Evolutionary conservation across 352 stramenopile species (phyloP).

Genomic region (Saprolegnia parasitica): DNA sequence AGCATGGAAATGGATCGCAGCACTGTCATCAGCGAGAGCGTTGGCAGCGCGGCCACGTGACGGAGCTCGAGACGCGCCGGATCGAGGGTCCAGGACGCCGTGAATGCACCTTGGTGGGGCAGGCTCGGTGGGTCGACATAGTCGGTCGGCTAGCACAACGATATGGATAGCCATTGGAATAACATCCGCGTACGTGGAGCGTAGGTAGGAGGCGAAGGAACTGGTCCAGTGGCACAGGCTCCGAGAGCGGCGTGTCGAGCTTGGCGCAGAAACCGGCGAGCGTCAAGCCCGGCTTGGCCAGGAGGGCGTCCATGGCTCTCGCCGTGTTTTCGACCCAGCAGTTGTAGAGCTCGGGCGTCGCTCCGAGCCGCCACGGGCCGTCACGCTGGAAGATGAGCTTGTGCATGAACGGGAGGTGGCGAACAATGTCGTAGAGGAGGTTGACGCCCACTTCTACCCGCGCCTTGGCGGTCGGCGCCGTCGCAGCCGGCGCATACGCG

Average conservation of each 20-base stretch:
- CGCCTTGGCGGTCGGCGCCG: neutral
- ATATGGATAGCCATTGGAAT: neutral
- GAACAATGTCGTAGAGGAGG: neutral
- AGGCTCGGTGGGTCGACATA: constrained; percentile 8
- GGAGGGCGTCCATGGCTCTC: neutral
- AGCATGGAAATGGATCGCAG: neutral
- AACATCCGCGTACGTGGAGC: neutral
- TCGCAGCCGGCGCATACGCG: neutral
- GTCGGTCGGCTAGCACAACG: neutral
- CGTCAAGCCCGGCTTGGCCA: neutral
- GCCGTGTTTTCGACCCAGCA: constrained; percentile 13
- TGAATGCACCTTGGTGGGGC: neutral
- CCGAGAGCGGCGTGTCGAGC: neutral
- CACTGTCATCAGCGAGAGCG: neutral
- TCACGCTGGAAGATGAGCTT: constrained; percentile 3
- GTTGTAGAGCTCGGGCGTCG: constrained; percentile 3
- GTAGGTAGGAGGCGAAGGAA: neutral
- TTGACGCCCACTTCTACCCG: constrained; percentile 5
- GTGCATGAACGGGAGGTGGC: constrained; percentile 10
- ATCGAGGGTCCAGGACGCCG: neutral
- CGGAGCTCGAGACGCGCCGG: neutral
- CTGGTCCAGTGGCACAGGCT: neutral
- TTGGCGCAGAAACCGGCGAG: neutral
- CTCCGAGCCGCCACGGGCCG: neutral
- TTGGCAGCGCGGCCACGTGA: neutral